Conservation (phyloP, 1,284 basidiomycete genomes). For the Moesziomyces sp. region DNA sequence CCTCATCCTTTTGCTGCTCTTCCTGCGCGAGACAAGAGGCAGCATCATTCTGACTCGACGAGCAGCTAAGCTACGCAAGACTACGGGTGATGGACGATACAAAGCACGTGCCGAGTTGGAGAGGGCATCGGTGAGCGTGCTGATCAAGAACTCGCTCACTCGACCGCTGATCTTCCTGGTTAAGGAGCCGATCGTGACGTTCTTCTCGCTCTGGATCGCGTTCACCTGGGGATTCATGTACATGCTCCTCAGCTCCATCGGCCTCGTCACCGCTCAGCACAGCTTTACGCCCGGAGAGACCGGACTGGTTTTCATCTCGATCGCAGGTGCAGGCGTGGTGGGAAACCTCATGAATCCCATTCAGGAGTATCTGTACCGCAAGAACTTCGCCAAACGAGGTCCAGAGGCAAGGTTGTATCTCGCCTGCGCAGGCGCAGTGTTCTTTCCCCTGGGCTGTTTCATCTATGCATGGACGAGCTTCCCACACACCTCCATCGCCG, state of each 20-base stretch:
- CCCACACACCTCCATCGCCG: slow-evolving; percentile 44
- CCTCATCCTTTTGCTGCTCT: slow-evolving; percentile 51
- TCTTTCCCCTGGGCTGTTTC: slow-evolving; percentile 58
- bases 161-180: slow-evolving; percentile 73
- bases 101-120: slow-evolving; percentile 77
- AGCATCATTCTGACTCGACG: slow-evolving; percentile 69
- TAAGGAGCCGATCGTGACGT: slow-evolving; percentile 81
- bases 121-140: slow-evolving; percentile 71
- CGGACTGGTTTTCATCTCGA: slow-evolving; percentile 54
- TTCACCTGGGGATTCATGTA: slow-evolving; percentile 80
- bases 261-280: slow-evolving; percentile 71
- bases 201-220: slow-evolving; percentile 62
- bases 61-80: slow-evolving; percentile 66
- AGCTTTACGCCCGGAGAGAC: slow-evolving; percentile 74
- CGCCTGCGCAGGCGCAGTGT: slow-evolving; percentile 64
- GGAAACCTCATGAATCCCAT: slow-evolving; percentile 76
- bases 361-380: slow-evolving; percentile 51
- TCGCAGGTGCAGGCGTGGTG: slow-evolving; percentile 66
- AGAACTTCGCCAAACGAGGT: slow-evolving; percentile 41
- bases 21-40: slow-evolving; percentile 65
- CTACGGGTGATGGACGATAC: slow-evolving; percentile 74
- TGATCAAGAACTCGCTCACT: slow-evolving; percentile 77
- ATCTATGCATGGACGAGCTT: slow-evolving; percentile 67
- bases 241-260: slow-evolving; percentile 70
- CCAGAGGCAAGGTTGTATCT: slow-evolving; percentile 70